phyloP scores from a whole-genome alignment of 306 rosid species.

The Delonix regia region DNA sequence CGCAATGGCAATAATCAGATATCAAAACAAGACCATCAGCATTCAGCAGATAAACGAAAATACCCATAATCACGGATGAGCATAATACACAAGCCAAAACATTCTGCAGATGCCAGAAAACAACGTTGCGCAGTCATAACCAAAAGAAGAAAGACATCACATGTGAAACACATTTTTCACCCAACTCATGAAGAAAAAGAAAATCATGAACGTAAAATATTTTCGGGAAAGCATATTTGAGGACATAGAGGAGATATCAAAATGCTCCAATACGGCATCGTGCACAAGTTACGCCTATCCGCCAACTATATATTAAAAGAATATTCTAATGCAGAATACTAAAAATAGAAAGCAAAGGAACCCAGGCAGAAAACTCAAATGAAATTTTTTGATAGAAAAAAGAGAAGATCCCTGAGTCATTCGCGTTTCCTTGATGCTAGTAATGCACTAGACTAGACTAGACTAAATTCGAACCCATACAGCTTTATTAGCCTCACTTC shows the following conservation, averaged over 20 bases:
- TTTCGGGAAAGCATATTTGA: neutral
- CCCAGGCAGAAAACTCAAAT: neutral
- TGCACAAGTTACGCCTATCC: neutral
- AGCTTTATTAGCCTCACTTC: slow-evolving; percentile 10
- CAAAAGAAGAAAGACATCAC: neutral
- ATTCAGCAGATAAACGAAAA: neutral
- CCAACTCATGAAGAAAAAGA: neutral
- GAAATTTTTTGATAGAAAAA: neutral
- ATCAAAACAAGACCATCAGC: neutral
- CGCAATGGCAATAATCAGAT: neutral
- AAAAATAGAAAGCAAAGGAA: neutral
- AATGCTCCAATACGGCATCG: neutral
- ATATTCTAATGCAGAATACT: neutral
- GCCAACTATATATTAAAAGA: neutral
- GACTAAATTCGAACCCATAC: slow-evolving; percentile 1
- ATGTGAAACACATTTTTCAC: neutral
- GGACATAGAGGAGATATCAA: neutral
- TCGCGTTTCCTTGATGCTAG: neutral
- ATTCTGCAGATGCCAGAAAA: neutral
- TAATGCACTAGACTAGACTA: neutral
- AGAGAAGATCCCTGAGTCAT: neutral
- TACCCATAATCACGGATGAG: neutral
- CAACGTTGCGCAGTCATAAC: neutral
- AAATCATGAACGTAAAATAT: neutral
- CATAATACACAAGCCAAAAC: neutral